Percentiles rank a stretch among this genome's conserved stretches.
Evolutionary conservation across 192 early-diverging fungal genomes (phyloP).

Genomic region (Coemansia reversa): DNA sequence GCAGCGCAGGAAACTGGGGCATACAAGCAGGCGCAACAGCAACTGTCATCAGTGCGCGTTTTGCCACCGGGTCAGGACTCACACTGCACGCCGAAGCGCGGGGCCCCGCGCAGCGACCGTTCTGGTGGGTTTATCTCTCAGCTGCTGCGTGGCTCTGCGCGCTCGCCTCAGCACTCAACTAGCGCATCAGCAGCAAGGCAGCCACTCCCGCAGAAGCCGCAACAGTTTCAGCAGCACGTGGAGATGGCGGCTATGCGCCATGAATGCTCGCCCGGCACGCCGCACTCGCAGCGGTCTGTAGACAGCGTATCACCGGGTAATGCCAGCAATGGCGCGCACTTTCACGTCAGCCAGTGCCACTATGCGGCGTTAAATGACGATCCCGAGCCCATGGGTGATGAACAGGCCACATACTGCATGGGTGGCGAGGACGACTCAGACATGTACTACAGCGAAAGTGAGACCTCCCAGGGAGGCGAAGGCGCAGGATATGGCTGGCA

Average conservation of each 20-base stretch:
- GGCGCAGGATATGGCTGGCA: not conserved
- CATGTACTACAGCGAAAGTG: slow-evolving; percentile 1
- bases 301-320: slow-evolving; percentile 5
- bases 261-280: slow-evolving; percentile 21
- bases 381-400: not conserved
- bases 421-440: not conserved
- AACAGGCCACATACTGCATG: slow-evolving; percentile 3
- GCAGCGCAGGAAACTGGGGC: slow-evolving; percentile 9
- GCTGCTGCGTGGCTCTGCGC: slow-evolving; percentile 26
- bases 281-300: slow-evolving; percentile 9
- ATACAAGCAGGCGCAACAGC: not conserved
- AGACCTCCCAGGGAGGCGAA: not conserved
- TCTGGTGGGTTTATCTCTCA: slow-evolving; percentile 42
- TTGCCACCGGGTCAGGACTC: slow-evolving; percentile 14
- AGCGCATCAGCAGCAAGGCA: not conserved
- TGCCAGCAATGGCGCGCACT: slow-evolving; percentile 4
- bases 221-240: not conserved
- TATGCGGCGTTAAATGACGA: not conserved
- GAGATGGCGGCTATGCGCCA: not conserved
- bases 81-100: slow-evolving; percentile 11
- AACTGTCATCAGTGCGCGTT: slow-evolving; percentile 14
- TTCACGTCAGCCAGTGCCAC: slow-evolving; percentile 14
- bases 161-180: slow-evolving; percentile 6
- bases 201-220: not conserved
- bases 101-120: slow-evolving; percentile 9